phyloP scores from a whole-genome alignment of 1,139 yeast genomes.

The Candida sp. region DNA sequence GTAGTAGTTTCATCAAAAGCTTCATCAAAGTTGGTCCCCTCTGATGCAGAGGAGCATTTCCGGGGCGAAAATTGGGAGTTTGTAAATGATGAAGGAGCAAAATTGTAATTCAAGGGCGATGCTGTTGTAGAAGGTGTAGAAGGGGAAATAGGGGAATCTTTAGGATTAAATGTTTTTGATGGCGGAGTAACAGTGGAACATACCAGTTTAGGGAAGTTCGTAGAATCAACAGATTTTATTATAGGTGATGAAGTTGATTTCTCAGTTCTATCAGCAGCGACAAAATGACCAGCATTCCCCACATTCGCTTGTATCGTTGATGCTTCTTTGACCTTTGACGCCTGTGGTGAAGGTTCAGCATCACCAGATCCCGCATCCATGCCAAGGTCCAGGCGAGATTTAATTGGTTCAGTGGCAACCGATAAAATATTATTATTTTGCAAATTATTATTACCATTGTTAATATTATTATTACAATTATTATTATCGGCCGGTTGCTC shows the following conservation, averaged over 20 bases:
- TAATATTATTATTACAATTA: background rate
- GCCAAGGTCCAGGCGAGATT: background rate
- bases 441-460: background rate
- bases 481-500: background rate
- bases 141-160: background rate
- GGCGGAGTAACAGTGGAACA: background rate
- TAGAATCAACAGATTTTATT: background rate
- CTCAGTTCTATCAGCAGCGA: background rate
- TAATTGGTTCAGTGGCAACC: background rate
- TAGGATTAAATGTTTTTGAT: background rate
- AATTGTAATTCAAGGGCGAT: background rate
- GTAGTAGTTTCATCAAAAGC: background rate
- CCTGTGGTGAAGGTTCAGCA: background rate
- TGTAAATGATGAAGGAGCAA: background rate
- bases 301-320: background rate
- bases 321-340: background rate
- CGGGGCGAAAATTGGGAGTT: slow-evolving; percentile 1
- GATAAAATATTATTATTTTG: background rate
- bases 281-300: background rate
- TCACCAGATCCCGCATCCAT: background rate
- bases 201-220: background rate
- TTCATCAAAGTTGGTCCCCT: background rate
- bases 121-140: background rate
- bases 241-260: background rate
- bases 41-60: background rate